phyloP scores from a whole-genome alignment of 2,329 filamentous ascomycete species.

The Calonectria pseudoturangicola region DNA sequence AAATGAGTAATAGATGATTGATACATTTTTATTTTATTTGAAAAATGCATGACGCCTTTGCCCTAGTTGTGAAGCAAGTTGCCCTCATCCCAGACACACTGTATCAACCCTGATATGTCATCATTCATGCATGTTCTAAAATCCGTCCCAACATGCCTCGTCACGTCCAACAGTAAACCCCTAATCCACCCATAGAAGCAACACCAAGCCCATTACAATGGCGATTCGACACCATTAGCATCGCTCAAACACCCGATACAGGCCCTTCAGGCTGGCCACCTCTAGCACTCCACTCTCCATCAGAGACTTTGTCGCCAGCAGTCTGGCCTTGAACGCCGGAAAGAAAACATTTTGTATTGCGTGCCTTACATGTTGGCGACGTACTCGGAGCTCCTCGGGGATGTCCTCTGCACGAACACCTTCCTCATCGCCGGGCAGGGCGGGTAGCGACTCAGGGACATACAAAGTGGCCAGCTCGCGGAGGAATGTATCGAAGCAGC shows the following conservation, averaged over 20 bases:
- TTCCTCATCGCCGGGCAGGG: constrained; percentile 61
- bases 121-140: constrained; percentile 10
- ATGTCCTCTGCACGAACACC: constrained; percentile 61
- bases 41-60: background rate
- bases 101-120: constrained; percentile 6
- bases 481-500: constrained; percentile 90
- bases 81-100: background rate
- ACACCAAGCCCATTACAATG: background rate
- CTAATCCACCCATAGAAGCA: constrained; percentile 20
- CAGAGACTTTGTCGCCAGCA: constrained; percentile 87
- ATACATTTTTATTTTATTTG: background rate
- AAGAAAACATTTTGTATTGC: constrained; percentile 92
- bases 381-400: constrained; percentile 71
- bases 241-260: constrained; percentile 96
- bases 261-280: constrained; percentile 91
- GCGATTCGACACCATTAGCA: constrained; percentile 73
- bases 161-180: constrained; percentile 12
- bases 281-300: constrained; percentile 86
- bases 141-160: constrained; percentile 1
- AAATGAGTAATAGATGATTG: constrained; percentile 20
- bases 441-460: constrained; percentile 88
- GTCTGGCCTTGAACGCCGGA: constrained; percentile 87
- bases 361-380: constrained; percentile 81
- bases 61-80: background rate
- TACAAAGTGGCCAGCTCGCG: constrained; percentile 92